Percentiles rank a stretch among this genome's conserved stretches.
Conservation (phyloP, 495 filamentous ascomycete species). For the Polyplosphaeria fusca region DNA sequence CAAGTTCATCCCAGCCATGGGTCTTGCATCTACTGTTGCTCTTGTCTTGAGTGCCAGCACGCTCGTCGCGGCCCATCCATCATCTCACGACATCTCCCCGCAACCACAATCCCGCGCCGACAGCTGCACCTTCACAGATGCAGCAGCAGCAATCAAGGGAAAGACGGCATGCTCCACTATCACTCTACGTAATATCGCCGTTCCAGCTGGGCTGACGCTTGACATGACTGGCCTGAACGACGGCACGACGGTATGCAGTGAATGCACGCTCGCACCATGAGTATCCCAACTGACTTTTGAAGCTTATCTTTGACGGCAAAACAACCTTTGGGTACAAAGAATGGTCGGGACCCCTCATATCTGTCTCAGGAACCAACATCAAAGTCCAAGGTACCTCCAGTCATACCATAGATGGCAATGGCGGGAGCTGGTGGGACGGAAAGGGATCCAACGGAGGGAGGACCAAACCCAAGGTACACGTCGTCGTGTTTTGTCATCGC, state of each 20-base stretch:
- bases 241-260: conserved; percentile 50
- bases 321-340: conserved; percentile 52
- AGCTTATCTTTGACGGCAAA: conserved; percentile 51
- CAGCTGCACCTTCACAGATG: conserved; percentile 45
- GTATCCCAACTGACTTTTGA: conserved; percentile 40
- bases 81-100: conserved; percentile 1
- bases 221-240: conserved; percentile 46
- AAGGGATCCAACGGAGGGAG: conserved; percentile 51
- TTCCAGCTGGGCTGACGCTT: conserved; percentile 50
- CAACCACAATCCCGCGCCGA: conserved; percentile 13
- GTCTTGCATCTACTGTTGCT: too few relatives aligned
- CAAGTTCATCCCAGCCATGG: too few relatives aligned
- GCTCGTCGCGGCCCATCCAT: conserved; percentile 11
- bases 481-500: background rate
- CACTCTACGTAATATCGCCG: conserved; percentile 44
- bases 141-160: conserved; percentile 41
- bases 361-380: conserved; percentile 49
- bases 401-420: conserved; percentile 47
- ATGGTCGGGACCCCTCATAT: conserved; percentile 51
- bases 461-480: conserved; percentile 45
- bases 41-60: conserved; percentile 10
- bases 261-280: conserved; percentile 20
- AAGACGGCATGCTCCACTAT: conserved; percentile 49
- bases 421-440: conserved; percentile 53
- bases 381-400: conserved; percentile 48